These are phyloP conservation scores for Verticillium longisporum DNA, from an alignment of 2,329 filamentous ascomycete species.

Conservation along the genomic window DNA sequence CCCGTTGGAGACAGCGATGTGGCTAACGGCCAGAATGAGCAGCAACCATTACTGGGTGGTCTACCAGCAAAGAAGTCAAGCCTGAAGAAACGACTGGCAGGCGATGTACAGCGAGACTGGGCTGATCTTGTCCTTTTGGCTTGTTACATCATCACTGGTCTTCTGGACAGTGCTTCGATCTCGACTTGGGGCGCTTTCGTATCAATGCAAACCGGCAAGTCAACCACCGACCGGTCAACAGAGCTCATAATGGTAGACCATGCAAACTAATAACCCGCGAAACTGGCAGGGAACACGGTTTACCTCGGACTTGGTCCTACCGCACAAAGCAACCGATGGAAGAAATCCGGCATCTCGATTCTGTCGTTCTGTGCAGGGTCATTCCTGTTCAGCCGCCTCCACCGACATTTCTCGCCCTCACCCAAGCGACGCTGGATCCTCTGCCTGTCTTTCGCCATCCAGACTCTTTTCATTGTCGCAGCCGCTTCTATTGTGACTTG, in stretches of 20 bases:
- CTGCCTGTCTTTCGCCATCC: slow-evolving; percentile 47
- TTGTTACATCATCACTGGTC: slow-evolving; percentile 71
- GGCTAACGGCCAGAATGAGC: neutral
- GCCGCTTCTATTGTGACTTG: slow-evolving; percentile 37
- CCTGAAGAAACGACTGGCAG: neutral
- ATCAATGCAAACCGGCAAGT: slow-evolving; percentile 68
- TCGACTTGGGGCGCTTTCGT: slow-evolving; percentile 76
- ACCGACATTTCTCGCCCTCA: slow-evolving; percentile 51
- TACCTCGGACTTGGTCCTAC: slow-evolving; percentile 69
- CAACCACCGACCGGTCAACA: neutral
- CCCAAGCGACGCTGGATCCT: slow-evolving; percentile 57
- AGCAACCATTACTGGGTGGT: neutral
- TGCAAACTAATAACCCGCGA: neutral
- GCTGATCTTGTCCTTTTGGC: slow-evolving; percentile 63
- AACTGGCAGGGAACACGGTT: slow-evolving; percentile 54
- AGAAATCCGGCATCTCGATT: slow-evolving; percentile 65
- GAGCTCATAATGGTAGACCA: neutral
- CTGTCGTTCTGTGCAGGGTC: slow-evolving; percentile 65
- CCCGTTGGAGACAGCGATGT: neutral
- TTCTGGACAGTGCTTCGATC: slow-evolving; percentile 70
- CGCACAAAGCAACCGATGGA: slow-evolving; percentile 53
- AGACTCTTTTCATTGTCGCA: slow-evolving; percentile 40
- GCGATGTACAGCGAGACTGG: slow-evolving; percentile 47
- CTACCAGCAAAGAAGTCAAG: neutral
- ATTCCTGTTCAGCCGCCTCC: slow-evolving; percentile 63